These are phyloP conservation scores for Plasmodium gonderi DNA, from an alignment of 169 alveolate genomes.

Conservation along the genomic window DNA sequence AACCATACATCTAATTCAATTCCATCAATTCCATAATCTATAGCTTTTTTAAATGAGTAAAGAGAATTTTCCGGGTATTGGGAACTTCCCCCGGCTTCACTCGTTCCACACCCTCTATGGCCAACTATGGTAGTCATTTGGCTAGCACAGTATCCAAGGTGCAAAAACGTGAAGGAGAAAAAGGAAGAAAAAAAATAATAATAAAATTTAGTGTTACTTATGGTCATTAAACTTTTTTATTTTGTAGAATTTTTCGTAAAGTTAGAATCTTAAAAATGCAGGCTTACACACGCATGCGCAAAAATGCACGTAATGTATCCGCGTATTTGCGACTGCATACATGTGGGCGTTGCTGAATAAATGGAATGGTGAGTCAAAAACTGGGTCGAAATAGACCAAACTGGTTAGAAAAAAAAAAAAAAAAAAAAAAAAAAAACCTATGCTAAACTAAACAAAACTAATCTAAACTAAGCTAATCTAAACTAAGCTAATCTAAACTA, in stretches of 20 bases:
- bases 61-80: constrained; percentile 81
- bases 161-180: neutral
- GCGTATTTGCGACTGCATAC: neutral
- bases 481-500: neutral
- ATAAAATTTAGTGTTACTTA: neutral
- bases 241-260: too few relatives aligned
- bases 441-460: neutral
- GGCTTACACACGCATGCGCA: neutral
- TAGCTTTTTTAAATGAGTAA: constrained; percentile 76
- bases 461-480: neutral
- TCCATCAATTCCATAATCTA: constrained; percentile 77
- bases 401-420: neutral
- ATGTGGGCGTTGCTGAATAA: neutral
- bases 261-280: neutral
- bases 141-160: neutral
- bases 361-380: neutral
- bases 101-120: constrained; percentile 85
- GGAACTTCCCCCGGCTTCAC: constrained; percentile 77
- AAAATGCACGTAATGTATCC: neutral
- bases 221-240: neutral
- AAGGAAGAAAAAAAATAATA: too few relatives aligned
- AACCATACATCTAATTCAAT: constrained; percentile 83
- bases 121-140: constrained; percentile 72
- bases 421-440: neutral
- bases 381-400: neutral